Evolutionary conservation across 345 rosid species (phyloP), one percentile per base, ranked within the genome.

Genomic region (Pugionium cornutum): DNA sequence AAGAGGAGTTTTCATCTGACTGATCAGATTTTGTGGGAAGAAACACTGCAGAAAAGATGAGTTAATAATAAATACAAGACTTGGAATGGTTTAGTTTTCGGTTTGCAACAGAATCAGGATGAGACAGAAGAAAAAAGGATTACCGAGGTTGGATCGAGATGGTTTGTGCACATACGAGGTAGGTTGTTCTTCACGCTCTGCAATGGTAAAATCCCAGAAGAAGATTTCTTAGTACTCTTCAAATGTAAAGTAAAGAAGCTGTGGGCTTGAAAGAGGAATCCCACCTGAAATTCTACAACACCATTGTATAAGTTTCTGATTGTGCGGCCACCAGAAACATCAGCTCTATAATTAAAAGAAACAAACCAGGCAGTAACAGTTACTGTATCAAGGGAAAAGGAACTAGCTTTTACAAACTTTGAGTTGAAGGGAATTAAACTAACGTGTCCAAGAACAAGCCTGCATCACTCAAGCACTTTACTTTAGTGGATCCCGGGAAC

Each of bases 401-500:
- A 28, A 35, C 28, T 64, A 40, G 67, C 40, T 58, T 61, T 6
- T 46, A 31, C 68, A 39, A 25, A 7, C 49, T 51, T 35, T 51
- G 29, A 43, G 52, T 55, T 70, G 28, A 40, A 43, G 46, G 7
- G 33, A 37, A 26, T 6, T 53, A 11, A 65, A 76, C 83, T 76
- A 79, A 90, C 99, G 83, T 77, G 51, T 94, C 99, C 75, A 94
- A 88, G 74, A 94, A 94, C 75, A 94, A 67, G 74, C 99, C 99
- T 3, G 91, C 99, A 70, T 94, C 99, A 80, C 96, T 90, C 73
- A 94, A 78, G 81, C 99, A 94, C 81, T 94, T 94, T 58, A 94
- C 97, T 80, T 58, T 85, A n/a, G 83, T 86, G 53, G 62, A 76
- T 58, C 77, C 29, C 6, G 88, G 87, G 64, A 90, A 86, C 63